phyloP scores from a whole-genome alignment of 2,329 filamentous ascomycete genomes.

The Hirsutella thompsonii region DNA sequence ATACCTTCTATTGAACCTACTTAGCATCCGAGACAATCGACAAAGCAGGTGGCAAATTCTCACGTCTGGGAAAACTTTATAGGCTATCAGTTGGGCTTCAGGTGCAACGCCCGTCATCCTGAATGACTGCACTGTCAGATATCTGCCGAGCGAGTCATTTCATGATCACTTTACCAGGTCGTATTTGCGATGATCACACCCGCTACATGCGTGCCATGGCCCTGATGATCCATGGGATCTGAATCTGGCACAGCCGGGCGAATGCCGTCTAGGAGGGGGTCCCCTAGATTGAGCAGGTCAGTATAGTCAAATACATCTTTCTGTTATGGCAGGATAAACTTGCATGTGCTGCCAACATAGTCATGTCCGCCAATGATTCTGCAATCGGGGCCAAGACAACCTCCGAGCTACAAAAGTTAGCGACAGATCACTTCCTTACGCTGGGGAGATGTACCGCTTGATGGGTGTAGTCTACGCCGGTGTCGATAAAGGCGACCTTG shows the following conservation, averaged over 20 bases:
- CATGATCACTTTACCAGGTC: constrained; percentile 12
- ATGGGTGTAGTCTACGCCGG: constrained; percentile 26
- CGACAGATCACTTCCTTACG: too few species aligned
- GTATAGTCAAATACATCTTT: too few species aligned
- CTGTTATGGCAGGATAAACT: constrained; percentile 2
- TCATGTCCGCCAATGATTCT: constrained; percentile 25
- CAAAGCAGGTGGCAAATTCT: background rate
- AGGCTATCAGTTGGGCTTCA: constrained; percentile 28
- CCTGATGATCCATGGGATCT: constrained; percentile 9
- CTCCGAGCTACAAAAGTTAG: constrained; percentile 18
- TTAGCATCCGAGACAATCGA: background rate
- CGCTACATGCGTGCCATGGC: constrained; percentile 5
- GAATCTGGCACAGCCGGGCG: constrained; percentile 13
- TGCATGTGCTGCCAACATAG: constrained; percentile 20
- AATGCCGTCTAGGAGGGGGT: constrained; percentile 9
- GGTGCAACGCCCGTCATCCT: constrained; percentile 32
- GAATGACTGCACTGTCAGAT: background rate
- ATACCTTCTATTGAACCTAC: too few species aligned
- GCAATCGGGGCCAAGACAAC: constrained; percentile 24
- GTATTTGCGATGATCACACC: constrained; percentile 31
- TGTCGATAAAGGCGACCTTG: constrained; percentile 25
- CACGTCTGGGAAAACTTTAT: constrained; percentile 28
- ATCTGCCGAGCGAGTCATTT: background rate
- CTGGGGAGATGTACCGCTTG: constrained; percentile 14
- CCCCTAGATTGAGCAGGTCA: background rate